These are phyloP conservation scores for Pichia thaimueangensis DNA, from an alignment of 805 yeast genomes.

Conservation along the genomic window DNA sequence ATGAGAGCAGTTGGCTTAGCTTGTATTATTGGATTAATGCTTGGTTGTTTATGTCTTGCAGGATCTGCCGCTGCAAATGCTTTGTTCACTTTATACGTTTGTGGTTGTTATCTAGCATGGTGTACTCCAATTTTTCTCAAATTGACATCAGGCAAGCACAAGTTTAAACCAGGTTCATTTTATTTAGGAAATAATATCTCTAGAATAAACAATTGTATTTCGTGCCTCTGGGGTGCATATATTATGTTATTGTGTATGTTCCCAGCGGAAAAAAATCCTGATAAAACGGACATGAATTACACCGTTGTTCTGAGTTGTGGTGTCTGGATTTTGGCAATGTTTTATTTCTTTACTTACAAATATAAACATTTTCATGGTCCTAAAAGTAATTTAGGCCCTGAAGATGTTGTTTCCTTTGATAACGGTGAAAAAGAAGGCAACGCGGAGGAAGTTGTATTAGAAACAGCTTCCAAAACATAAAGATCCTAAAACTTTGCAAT, in stretches of 20 bases:
- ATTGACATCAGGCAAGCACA: conserved; percentile 34
- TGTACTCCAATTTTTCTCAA: conserved; percentile 37
- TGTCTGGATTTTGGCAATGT: conserved; percentile 48
- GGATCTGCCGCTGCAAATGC: conserved; percentile 40
- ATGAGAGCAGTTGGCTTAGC: conserved; percentile 38
- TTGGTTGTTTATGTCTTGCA: conserved; percentile 38
- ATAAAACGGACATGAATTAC: conserved; percentile 27
- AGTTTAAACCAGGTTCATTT: conserved; percentile 39
- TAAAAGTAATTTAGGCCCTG: conserved; percentile 17
- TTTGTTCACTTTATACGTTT: conserved; percentile 39
- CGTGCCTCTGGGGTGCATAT: conserved; percentile 28
- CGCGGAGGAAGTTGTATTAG: too few relatives aligned
- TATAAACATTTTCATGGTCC: conserved; percentile 53
- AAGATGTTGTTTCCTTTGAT: conserved; percentile 2
- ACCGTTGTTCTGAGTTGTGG: conserved; percentile 30
- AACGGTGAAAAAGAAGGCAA: too few relatives aligned
- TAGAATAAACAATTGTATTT: conserved; percentile 29
- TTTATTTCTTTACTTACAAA: conserved; percentile 45
- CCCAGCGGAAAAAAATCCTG: conserved; percentile 30
- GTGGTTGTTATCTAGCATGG: conserved; percentile 41
- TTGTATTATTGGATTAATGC: conserved; percentile 30
- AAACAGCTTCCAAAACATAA: too few relatives aligned
- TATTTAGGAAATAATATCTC: conserved; percentile 33
- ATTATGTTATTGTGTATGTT: conserved; percentile 32
- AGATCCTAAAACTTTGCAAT: too few relatives aligned